phyloP scores from a whole-genome alignment of 2,329 filamentous ascomycete genomes.

The Colletotrichum nymphaeae region DNA sequence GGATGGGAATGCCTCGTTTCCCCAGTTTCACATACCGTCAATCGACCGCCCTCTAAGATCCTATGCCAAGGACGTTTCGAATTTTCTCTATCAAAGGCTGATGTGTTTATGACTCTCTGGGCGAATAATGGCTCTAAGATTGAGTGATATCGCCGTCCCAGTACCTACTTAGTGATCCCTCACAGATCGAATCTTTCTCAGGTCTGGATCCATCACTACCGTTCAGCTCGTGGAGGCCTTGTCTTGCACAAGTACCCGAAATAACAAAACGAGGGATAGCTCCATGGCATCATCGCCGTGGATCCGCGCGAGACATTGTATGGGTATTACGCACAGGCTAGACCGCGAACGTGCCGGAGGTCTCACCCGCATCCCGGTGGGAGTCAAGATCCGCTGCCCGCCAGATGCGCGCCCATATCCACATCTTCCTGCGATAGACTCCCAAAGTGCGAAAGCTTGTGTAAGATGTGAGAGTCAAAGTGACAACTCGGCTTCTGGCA shows the following conservation, averaged over 20 bases:
- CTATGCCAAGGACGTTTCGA: neutral
- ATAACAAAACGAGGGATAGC: neutral
- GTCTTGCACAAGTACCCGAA: neutral
- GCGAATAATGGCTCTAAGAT: neutral
- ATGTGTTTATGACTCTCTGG: neutral
- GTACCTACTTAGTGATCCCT: neutral
- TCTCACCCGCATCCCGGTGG: constrained; percentile 13
- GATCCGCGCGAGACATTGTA: constrained; percentile 23
- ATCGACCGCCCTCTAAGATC: neutral
- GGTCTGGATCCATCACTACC: neutral
- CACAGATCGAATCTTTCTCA: neutral
- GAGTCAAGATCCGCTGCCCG: neutral
- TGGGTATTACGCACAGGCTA: constrained; percentile 1
- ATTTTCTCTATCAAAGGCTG: neutral
- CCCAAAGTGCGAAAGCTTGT: neutral
- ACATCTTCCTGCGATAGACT: neutral
- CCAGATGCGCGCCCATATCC: neutral
- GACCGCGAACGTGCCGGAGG: constrained; percentile 8
- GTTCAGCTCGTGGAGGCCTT: constrained; percentile 2
- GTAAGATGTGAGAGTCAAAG: neutral
- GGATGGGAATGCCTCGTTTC: neutral
- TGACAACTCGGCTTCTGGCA: neutral
- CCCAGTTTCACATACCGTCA: neutral
- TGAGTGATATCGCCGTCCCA: neutral
- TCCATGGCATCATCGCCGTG: constrained; percentile 15